phyloP scores from a whole-genome alignment of 257 asterid species.

The Asclepias syriaca region DNA sequence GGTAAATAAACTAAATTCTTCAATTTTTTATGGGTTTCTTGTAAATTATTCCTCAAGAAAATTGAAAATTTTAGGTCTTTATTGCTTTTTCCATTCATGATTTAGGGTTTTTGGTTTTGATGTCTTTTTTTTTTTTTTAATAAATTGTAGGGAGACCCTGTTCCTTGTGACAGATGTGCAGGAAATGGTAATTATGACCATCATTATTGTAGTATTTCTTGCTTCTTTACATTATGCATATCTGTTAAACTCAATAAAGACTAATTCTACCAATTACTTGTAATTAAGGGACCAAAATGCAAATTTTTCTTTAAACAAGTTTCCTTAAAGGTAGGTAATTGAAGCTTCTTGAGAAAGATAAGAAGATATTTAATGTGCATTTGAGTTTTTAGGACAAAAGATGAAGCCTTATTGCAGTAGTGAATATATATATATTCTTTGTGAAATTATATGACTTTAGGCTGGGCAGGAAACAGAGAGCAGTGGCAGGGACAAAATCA shows the following conservation, averaged over 20 bases:
- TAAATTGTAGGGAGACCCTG: conserved; percentile 91
- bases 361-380: neutral
- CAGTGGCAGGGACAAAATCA: neutral
- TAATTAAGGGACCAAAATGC: too few species aligned
- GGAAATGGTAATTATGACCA: conserved; percentile 59
- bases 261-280: too few species aligned
- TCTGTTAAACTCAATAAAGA: too few species aligned
- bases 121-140: neutral
- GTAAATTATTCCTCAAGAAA: neutral
- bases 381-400: neutral
- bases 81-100: conserved; percentile 3
- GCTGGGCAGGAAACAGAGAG: neutral
- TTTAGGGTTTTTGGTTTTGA: neutral
- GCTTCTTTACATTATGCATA: neutral
- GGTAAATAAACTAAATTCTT: conserved; percentile 27
- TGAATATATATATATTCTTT: neutral
- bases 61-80: neutral
- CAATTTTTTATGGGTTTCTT: neutral
- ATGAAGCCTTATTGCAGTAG: neutral
- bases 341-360: neutral
- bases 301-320: neutral
- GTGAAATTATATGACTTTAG: neutral
- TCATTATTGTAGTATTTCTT: neutral
- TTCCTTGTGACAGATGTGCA: conserved; percentile 81
- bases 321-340: neutral